A percentile compares a stretch with the other conserved stretches of the same genome.
phyloP scores from a whole-genome alignment of 2,329 filamentous ascomycete genomes.

The Colletotrichum lentis region DNA sequence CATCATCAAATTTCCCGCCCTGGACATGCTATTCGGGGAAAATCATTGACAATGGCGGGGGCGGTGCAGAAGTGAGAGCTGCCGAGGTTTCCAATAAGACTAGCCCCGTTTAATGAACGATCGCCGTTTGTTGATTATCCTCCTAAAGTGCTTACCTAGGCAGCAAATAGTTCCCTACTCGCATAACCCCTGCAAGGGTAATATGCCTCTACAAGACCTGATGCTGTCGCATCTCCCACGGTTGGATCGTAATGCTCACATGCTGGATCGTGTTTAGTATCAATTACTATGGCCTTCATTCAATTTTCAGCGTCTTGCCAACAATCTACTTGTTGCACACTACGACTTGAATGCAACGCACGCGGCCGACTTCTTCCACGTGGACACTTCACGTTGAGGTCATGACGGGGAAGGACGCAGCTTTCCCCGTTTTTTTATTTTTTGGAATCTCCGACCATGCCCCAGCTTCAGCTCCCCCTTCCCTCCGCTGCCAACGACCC shows the following conservation, averaged over 20 bases:
- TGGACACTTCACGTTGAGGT: slow-evolving; percentile 33
- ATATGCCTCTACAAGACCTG: not conserved
- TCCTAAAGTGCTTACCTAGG: no score
- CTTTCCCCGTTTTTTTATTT: slow-evolving; percentile 21
- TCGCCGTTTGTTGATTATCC: slow-evolving; percentile 3
- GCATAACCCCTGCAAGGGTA: no score
- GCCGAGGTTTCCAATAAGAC: not conserved
- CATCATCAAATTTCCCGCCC: not conserved
- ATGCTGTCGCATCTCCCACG: not conserved
- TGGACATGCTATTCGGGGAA: not conserved
- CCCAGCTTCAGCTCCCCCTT: slow-evolving; percentile 30
- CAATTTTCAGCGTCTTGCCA: not conserved
- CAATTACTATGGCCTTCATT: not conserved
- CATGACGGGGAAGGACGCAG: slow-evolving; percentile 22
- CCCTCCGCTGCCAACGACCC: slow-evolving; percentile 20
- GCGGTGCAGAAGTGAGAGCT: slow-evolving; percentile 1
- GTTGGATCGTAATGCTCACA: not conserved
- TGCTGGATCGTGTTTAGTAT: not conserved
- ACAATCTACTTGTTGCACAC: not conserved
- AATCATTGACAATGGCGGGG: slow-evolving; percentile 7
- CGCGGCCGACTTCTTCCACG: slow-evolving; percentile 7
- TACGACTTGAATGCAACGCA: not conserved
- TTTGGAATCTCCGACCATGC: slow-evolving; percentile 31
- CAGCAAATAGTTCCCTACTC: not conserved
- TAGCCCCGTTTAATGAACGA: slow-evolving; percentile 13